These are phyloP conservation scores for Haematococcus lacustris DNA, from an alignment of 139 green algal genomes.

Conservation along the genomic window DNA sequence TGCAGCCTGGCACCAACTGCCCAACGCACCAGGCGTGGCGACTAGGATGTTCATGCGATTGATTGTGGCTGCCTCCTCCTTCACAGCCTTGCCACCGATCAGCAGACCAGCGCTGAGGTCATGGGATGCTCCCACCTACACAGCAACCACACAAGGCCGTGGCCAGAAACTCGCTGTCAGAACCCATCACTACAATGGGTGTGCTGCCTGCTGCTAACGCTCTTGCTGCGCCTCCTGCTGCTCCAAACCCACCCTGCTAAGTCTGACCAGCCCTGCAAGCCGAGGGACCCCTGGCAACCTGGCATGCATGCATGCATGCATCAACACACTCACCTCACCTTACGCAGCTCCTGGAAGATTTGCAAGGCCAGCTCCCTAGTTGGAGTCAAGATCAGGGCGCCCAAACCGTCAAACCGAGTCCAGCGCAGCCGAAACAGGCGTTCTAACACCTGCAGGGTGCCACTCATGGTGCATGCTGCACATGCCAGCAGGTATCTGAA, in stretches of 20 bases:
- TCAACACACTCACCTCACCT: no score
- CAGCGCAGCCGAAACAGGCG: slow-evolving; percentile 79
- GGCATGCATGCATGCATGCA: no score
- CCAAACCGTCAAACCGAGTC: slow-evolving; percentile 80
- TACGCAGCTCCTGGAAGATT: slow-evolving; percentile 75
- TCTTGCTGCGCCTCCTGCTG: no score
- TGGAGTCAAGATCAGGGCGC: slow-evolving; percentile 88
- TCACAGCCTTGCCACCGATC: slow-evolving; percentile 89
- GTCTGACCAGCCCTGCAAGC: no score
- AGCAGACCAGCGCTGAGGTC: slow-evolving; percentile 83
- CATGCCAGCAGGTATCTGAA: not conserved
- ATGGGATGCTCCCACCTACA: slow-evolving; percentile 72
- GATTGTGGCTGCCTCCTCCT: slow-evolving; percentile 65
- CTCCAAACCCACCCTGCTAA: no score
- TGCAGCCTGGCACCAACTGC: no score
- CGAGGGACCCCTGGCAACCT: no score
- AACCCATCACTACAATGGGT: no score
- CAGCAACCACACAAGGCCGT: not conserved
- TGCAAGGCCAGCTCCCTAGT: slow-evolving; percentile 93
- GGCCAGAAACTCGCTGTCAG: no score
- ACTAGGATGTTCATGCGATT: slow-evolving; percentile 86
- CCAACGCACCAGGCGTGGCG: slow-evolving; percentile 63
- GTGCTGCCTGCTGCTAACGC: no score
- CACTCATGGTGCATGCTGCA: not conserved
- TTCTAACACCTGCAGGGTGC: slow-evolving; percentile 69